Conservation (phyloP, 257 asterid genomes). For the Rhazya stricta region DNA sequence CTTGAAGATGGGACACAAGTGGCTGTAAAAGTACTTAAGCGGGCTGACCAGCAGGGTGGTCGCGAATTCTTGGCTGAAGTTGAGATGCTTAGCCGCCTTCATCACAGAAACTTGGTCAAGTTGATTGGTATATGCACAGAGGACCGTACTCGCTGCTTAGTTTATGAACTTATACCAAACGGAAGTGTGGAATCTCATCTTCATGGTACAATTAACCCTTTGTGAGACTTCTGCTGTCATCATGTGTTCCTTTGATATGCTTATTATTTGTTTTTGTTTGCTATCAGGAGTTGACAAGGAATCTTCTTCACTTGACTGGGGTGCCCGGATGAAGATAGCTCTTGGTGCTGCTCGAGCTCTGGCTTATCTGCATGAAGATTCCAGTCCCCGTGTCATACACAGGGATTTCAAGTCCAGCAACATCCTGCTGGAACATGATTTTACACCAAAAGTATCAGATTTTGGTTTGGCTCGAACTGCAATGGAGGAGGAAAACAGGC, state of each 20-base stretch:
- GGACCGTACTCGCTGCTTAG: slow-evolving; percentile 72
- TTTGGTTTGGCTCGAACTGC: slow-evolving; percentile 90
- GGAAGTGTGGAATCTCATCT: slow-evolving; percentile 94
- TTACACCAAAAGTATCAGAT: slow-evolving; percentile 86
- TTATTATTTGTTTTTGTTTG: slow-evolving; percentile 8
- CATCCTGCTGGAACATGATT: slow-evolving; percentile 76
- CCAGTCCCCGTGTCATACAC: slow-evolving; percentile 93
- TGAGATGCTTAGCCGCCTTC: slow-evolving; percentile 95
- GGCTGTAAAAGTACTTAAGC: slow-evolving; percentile 82
- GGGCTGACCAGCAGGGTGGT: slow-evolving; percentile 86
- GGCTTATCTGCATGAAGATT: slow-evolving; percentile 93
- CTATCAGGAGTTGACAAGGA: slow-evolving; percentile 68
- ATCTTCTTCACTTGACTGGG: slow-evolving; percentile 77
- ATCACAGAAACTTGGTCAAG: slow-evolving; percentile 86
- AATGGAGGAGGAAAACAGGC: slow-evolving; percentile 67
- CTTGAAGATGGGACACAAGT: slow-evolving; percentile 75
- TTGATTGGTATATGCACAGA: slow-evolving; percentile 81
- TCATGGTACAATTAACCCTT: slow-evolving; percentile 51
- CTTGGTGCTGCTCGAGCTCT: slow-evolving; percentile 96
- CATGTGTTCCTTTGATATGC: neutral
- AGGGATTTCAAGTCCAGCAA: slow-evolving; percentile 95
- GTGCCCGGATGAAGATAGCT: slow-evolving; percentile 80
- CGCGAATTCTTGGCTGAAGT: slow-evolving; percentile 96
- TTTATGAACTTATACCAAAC: slow-evolving; percentile 70
- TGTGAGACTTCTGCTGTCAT: neutral